A percentile compares a stretch with the other conserved stretches of the same genome.
Conservation (phyloP, 2,329 filamentous ascomycete genomes). For the Venturia oleaginea region DNA sequence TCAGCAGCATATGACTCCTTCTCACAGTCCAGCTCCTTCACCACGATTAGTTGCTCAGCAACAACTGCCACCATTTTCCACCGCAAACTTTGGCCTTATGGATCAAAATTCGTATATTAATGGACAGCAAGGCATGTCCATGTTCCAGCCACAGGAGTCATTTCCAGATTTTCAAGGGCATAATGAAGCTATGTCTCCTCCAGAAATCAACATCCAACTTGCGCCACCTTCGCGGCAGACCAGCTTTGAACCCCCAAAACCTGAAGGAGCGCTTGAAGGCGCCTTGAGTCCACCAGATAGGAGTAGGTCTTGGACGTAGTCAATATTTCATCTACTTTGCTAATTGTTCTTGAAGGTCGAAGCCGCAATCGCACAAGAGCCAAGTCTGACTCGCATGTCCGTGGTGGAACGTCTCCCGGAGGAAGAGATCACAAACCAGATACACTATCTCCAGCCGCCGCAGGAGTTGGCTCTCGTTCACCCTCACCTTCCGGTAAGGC, state of each 20-base stretch:
- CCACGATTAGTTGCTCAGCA: constrained; percentile 59
- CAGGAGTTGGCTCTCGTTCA: constrained; percentile 31
- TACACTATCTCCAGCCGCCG: constrained; percentile 35
- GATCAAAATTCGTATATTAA: constrained; percentile 20
- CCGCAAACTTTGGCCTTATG: constrained; percentile 41
- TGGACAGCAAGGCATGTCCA: constrained; percentile 35
- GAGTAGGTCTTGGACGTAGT: constrained; percentile 34
- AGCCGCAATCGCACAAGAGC: constrained; percentile 47
- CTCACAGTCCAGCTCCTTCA: constrained; percentile 63
- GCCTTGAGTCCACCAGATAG: constrained; percentile 73
- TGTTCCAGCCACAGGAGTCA: constrained; percentile 42
- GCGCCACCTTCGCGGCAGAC: constrained; percentile 63
- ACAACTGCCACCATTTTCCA: constrained; percentile 40
- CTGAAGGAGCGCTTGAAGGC: constrained; percentile 50
- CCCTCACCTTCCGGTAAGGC: constrained; percentile 39
- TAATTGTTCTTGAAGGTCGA: constrained; percentile 33
- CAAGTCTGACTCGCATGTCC: constrained; percentile 50
- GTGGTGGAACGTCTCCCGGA: constrained; percentile 35
- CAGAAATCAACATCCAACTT: constrained; percentile 89
- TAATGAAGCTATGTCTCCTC: constrained; percentile 73
- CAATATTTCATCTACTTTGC: constrained; percentile 38
- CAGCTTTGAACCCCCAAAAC: constrained; percentile 58
- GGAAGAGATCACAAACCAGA: constrained; percentile 23
- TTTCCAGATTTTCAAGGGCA: constrained; percentile 41
- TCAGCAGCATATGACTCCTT: constrained; percentile 44